phyloP scores from a whole-genome alignment of 192 early-diverging fungal genomes.

The Entomortierella lignicola region DNA sequence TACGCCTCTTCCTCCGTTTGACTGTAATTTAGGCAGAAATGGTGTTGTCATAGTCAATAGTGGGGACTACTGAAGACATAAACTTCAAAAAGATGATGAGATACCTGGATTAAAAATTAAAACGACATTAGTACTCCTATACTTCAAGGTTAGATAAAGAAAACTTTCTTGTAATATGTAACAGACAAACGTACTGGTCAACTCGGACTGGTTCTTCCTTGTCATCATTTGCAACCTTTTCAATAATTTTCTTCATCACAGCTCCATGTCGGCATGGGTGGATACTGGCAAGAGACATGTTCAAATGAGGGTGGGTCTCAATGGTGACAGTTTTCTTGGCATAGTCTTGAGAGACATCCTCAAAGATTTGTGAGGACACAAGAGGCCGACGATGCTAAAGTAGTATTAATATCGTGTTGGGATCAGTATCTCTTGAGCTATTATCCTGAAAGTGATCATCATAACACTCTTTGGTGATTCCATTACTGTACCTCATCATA shows the following conservation, averaged over 20 bases:
- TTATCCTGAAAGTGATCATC: too few species aligned
- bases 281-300: constrained; percentile 89
- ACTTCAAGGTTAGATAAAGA: too few species aligned
- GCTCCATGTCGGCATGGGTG: constrained; percentile 99
- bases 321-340: constrained; percentile 99
- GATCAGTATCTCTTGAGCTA: neutral
- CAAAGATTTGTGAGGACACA: constrained; percentile 91
- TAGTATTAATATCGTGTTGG: neutral
- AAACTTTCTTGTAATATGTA: too few species aligned
- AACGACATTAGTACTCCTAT: too few species aligned
- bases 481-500: constrained; percentile 87
- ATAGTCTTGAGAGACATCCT: constrained; percentile 98
- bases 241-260: constrained; percentile 97
- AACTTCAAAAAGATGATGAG: constrained; percentile 98
- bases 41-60: constrained; percentile 98
- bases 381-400: constrained; percentile 79
- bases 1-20: neutral
- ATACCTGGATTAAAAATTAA: constrained; percentile 58
- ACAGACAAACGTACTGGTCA: constrained; percentile 79
- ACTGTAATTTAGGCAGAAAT: constrained; percentile 70
- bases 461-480: too few species aligned
- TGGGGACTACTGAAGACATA: constrained; percentile 95
- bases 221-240: constrained; percentile 76
- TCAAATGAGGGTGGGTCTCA: constrained; percentile 94
- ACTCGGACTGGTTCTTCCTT: constrained; percentile 83